A percentile compares a stretch with the other conserved stretches of the same genome.
Evolutionary conservation across 208 protist species (phyloP).

Genomic region (Tritrichomonas musculus): DNA sequence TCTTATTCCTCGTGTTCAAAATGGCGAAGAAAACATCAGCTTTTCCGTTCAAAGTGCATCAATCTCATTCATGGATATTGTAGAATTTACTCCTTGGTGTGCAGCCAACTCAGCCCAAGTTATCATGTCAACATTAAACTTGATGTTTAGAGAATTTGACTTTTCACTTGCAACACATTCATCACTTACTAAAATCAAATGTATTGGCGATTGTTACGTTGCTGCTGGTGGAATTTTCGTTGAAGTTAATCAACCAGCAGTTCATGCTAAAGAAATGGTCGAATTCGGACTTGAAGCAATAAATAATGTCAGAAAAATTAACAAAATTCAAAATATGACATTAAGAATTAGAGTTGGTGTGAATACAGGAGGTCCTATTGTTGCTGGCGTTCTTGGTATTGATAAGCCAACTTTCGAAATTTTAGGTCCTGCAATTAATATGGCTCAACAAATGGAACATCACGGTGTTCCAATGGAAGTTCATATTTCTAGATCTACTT

Average conservation of each 20-base stretch:
- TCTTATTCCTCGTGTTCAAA: background rate
- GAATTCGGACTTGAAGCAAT: background rate
- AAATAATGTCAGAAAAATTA: background rate
- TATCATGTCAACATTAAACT: background rate
- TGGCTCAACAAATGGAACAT: background rate
- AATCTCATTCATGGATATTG: background rate
- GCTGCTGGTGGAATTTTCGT: background rate
- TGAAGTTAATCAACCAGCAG: background rate
- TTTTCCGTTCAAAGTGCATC: background rate
- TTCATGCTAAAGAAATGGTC: background rate
- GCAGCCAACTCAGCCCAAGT: background rate
- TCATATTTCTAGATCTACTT: background rate
- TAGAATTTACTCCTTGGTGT: background rate
- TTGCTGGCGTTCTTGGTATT: background rate
- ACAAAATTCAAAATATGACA: background rate
- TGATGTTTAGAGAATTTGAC: background rate
- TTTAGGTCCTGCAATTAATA: background rate
- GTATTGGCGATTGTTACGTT: background rate
- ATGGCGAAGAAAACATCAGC: background rate
- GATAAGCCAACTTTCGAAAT: background rate
- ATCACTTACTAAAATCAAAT: background rate
- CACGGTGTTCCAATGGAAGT: background rate
- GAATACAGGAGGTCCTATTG: background rate
- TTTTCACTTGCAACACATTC: background rate
- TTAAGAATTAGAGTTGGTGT: background rate